Evolutionary conservation across 768 basidiomycete species (phyloP), one percentile per base, ranked within the genome.

Genomic region (Lactarius hengduanensis): DNA sequence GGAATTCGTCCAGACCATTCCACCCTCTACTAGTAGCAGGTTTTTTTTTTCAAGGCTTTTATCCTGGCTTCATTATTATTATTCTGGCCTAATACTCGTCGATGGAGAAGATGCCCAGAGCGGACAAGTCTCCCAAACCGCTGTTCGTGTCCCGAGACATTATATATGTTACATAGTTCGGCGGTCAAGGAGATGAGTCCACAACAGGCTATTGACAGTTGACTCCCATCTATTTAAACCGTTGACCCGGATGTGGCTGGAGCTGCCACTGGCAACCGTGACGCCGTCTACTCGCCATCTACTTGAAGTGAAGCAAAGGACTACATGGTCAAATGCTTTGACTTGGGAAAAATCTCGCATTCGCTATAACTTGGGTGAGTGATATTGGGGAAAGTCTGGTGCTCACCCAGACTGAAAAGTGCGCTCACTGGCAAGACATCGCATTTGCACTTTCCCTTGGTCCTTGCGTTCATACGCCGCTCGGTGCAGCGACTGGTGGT

Each of bases 261-360:
- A n/a, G n/a, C n/a, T n/a, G n/a, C n/a, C n/a, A n/a, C n/a, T n/a
- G 40, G 16, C 5, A n/a, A 9, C 45, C 45, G 45, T 20, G 45
- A 45, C 9, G 20, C n/a, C n/a, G 11, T 47, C 4, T 47, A 47
- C 43, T 45, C 9, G 20, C 9, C n/a, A n/a, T 45, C 4, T 47
- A 47, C 43, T 45, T 43, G 7, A n/a, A 47, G 45, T 11, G 20
- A 26, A 50, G n/a, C 8, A 5, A 38, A 65, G 90, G 91, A 92
- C 71, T 92, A 90, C 3, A 91, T 91, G 9, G 86, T 93, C 64
- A 87, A 84, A 73, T 93, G 91, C 72, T 91, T 86, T 74, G 86
- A 81, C 73, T 71, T 82, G 71, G 1, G 79, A 90, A 71, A 47
- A 90, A 91, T 70, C 71, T 34, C 32, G 9, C 32, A 34, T 34